Percentiles rank a stretch among this genome's conserved stretches.
Evolutionary conservation across 148 eudicot genomes (phyloP).

Genomic region (Fagopyrum tataricum): DNA sequence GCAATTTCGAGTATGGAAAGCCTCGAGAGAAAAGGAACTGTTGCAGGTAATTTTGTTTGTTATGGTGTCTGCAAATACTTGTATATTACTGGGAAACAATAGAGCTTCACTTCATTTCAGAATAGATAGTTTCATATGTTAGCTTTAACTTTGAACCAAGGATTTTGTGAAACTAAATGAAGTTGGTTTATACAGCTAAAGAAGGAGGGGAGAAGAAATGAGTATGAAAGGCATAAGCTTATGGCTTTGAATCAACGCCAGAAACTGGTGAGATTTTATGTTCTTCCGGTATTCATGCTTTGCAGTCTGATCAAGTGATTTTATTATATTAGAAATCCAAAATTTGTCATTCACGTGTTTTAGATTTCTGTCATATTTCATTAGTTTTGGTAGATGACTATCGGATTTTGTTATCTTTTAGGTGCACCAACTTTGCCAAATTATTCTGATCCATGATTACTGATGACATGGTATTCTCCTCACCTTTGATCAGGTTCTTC

Average conservation of each 20-base stretch:
- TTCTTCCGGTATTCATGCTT: background rate
- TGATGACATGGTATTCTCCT: background rate
- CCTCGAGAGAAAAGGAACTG: constrained; percentile 93
- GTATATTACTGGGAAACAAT: background rate
- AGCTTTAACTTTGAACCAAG: background rate
- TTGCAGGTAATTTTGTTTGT: constrained; percentile 51
- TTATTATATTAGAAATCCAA: background rate
- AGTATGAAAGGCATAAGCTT: constrained; percentile 95
- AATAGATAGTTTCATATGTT: background rate
- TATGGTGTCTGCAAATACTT: background rate
- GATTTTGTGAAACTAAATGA: background rate
- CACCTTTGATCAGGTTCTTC: constrained; percentile 66
- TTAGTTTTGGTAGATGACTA: background rate
- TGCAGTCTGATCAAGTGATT: background rate
- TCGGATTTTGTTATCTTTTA: background rate
- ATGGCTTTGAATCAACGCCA: constrained; percentile 98
- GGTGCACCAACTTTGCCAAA: background rate
- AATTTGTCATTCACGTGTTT: constrained; percentile 7
- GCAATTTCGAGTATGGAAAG: constrained; percentile 97
- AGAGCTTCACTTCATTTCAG: background rate
- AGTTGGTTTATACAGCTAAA: constrained; percentile 36
- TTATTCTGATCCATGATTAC: background rate
- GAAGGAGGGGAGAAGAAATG: constrained; percentile 95
- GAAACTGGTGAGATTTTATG: constrained; percentile 54
- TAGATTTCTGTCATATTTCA: background rate